Evolutionary conservation across 2,329 filamentous ascomycete species (phyloP).

Genomic region (Geosmithia morbida): DNA sequence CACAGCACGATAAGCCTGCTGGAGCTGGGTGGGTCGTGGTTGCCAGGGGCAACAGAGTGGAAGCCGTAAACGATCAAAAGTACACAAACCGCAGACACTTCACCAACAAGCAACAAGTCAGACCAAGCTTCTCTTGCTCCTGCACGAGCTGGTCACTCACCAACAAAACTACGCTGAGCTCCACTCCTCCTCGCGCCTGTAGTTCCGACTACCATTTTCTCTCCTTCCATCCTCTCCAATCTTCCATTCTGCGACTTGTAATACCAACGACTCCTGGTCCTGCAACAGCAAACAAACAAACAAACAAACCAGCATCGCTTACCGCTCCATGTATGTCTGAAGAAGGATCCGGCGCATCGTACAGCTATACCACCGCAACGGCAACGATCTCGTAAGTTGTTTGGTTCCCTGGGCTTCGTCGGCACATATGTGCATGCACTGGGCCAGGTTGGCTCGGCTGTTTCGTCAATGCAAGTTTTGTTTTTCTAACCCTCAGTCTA

Average conservation of each 20-base stretch:
- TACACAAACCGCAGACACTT: slow-evolving; percentile 1
- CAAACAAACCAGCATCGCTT: slow-evolving; percentile 1
- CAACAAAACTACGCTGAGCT: background rate
- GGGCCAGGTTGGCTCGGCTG: too few species aligned
- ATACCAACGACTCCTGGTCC: background rate
- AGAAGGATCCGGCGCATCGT: background rate
- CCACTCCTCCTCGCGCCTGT: background rate
- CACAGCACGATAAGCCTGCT: background rate
- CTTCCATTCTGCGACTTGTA: background rate
- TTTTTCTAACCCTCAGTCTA: too few species aligned
- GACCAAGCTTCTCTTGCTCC: background rate
- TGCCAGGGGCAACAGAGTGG: slow-evolving; percentile 1
- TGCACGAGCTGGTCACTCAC: background rate
- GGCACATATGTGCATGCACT: too few species aligned
- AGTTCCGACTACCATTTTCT: background rate
- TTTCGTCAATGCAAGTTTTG: too few species aligned
- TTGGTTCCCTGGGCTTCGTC: too few species aligned
- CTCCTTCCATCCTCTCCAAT: background rate
- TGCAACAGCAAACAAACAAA: background rate
- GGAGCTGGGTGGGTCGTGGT: background rate
- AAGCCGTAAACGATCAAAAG: background rate
- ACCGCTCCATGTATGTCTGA: slow-evolving; percentile 1
- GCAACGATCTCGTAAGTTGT: background rate
- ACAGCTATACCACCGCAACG: background rate
- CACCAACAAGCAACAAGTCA: background rate